Conservation (phyloP, 2,329 filamentous ascomycete species). For the Aureobasidium sp. region DNA sequence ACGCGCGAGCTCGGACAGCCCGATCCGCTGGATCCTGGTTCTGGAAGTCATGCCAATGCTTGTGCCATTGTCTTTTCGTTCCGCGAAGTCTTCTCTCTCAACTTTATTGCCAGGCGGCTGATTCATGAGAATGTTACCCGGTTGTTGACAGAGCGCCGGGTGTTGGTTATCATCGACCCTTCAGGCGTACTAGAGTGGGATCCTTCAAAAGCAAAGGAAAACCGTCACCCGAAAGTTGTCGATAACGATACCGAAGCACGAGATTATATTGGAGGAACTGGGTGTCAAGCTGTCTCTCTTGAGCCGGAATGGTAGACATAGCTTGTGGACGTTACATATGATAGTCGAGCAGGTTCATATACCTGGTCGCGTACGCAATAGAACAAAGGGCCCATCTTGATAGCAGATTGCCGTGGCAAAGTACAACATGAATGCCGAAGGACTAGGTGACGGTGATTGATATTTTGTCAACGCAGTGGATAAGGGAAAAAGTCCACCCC, state of each 20-base stretch:
- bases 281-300: conserved; percentile 18
- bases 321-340: no score
- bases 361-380: no score
- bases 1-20: conserved; percentile 19
- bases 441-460: no score
- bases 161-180: conserved; percentile 22
- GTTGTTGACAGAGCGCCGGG: conserved; percentile 17
- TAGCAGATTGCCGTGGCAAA: no score
- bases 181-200: conserved; percentile 21
- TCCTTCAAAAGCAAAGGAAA: conserved; percentile 14
- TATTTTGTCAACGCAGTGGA: no score
- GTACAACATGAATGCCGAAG: no score
- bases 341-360: no score
- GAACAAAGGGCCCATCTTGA: no score
- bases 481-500: conserved; percentile 9
- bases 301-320: conserved; percentile 6
- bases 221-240: conserved; percentile 20
- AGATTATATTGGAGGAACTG: conserved; percentile 22
- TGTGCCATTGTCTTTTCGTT: conserved; percentile 24
- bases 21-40: conserved; percentile 19
- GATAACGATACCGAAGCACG: conserved; percentile 19
- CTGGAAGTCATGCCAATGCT: conserved; percentile 21
- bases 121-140: conserved; percentile 21
- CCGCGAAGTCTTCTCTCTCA: conserved; percentile 23
- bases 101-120: conserved; percentile 21